phyloP scores from a whole-genome alignment of 768 basidiomycete species.

The Candolleomyces efflorescens region DNA sequence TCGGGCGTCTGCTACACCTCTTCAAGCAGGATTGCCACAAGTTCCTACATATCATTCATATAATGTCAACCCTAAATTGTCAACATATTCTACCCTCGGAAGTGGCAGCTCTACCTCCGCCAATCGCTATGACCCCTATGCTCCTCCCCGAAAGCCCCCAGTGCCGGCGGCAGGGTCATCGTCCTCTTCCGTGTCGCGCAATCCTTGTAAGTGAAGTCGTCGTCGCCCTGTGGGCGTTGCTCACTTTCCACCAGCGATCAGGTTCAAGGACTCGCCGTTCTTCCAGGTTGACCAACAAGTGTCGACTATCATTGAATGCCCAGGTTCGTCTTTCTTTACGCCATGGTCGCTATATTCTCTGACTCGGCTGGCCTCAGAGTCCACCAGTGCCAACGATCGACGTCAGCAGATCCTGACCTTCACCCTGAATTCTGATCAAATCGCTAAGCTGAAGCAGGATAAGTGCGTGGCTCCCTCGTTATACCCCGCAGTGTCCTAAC shows the following conservation, averaged over 20 bases:
- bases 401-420: conserved; percentile 60
- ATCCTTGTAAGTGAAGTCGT: conserved; percentile 21
- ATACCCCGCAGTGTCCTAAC: neutral
- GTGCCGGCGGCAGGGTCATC: conserved; percentile 34
- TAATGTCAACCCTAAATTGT: conserved; percentile 15
- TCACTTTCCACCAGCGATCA: conserved; percentile 44
- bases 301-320: conserved; percentile 68
- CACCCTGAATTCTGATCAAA: conserved; percentile 61
- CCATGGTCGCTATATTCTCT: neutral
- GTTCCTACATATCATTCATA: neutral
- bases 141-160: conserved; percentile 48
- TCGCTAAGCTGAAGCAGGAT: conserved; percentile 51
- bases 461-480: conserved; percentile 37
- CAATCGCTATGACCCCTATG: conserved; percentile 64
- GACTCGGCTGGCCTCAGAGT: conserved; percentile 44
- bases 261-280: conserved; percentile 81
- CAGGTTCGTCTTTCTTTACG: conserved; percentile 44
- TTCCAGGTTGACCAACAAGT: conserved; percentile 63
- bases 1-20: conserved; percentile 14
- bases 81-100: conserved; percentile 3
- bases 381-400: conserved; percentile 73
- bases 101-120: conserved; percentile 27
- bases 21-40: conserved; percentile 3
- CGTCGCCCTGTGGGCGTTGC: conserved; percentile 15
- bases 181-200: conserved; percentile 23